phyloP scores from a whole-genome alignment of 768 basidiomycete genomes.

The Saitozyma sp. region DNA sequence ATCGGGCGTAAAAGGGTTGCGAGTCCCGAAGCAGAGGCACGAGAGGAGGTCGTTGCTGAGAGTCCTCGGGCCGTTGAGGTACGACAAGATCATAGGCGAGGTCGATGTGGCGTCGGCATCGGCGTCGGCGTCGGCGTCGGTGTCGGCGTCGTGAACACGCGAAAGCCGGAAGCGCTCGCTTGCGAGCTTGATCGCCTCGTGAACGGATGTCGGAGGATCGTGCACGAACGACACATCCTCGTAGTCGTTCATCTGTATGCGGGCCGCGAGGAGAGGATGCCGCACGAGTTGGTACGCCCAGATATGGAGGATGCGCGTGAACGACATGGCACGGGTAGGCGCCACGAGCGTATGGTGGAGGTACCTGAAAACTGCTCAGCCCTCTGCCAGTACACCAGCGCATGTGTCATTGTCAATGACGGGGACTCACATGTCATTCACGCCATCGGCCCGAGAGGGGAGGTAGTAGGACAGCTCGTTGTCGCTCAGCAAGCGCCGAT shows the following conservation, averaged over 20 bases:
- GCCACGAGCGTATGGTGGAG: conserved; percentile 70
- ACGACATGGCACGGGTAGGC: conserved; percentile 55
- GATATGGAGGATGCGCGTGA: conserved; percentile 58
- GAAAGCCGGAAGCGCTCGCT: conserved; percentile 30
- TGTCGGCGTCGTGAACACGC: no score
- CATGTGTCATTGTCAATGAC: background rate
- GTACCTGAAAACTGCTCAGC: conserved; percentile 60
- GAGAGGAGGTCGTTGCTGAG: conserved; percentile 69
- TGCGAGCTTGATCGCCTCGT: conserved; percentile 59
- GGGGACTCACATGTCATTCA: conserved; percentile 76
- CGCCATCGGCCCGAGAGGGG: conserved; percentile 68
- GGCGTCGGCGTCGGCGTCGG: no score
- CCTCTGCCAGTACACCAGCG: conserved; percentile 1
- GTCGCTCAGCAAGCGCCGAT: conserved; percentile 59
- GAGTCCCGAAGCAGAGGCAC: conserved; percentile 31
- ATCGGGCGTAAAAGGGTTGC: conserved; percentile 16
- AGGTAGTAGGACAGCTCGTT: conserved; percentile 78
- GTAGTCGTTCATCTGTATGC: conserved; percentile 58
- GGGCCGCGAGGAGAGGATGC: conserved; percentile 71
- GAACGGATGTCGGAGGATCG: conserved; percentile 14
- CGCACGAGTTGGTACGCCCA: conserved; percentile 73
- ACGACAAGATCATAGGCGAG: conserved; percentile 61
- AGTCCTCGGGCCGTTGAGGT: conserved; percentile 75
- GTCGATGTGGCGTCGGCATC: no score
- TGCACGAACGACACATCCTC: conserved; percentile 64